Percentiles rank a stretch among this genome's conserved stretches.
phyloP scores from a whole-genome alignment of 345 rosid genomes.

The Gossypium ekmanianum region DNA sequence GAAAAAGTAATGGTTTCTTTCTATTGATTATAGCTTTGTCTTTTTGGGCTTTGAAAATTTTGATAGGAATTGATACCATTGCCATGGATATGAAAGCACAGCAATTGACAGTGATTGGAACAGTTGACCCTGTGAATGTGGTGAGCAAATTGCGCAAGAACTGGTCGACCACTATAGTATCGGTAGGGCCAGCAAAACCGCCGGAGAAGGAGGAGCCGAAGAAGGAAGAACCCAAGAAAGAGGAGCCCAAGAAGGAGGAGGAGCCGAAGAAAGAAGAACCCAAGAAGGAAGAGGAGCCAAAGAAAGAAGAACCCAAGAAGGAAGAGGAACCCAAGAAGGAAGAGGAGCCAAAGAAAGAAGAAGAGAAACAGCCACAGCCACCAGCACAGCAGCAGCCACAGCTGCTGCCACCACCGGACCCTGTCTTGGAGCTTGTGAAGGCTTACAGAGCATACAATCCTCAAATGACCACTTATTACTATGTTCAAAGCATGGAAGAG shows the following conservation, averaged over 20 bases:
- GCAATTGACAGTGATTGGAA: slow-evolving; percentile 70
- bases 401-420: slow-evolving; percentile 44
- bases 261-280: slow-evolving; percentile 39
- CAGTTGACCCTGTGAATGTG: slow-evolving; percentile 63
- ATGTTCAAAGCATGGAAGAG: slow-evolving; percentile 87
- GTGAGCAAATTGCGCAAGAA: slow-evolving; percentile 79
- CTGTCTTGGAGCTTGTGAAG: slow-evolving; percentile 65
- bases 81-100: slow-evolving; percentile 77
- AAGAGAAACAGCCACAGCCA: slow-evolving; percentile 21
- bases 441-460: slow-evolving; percentile 87
- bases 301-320: neutral
- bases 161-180: slow-evolving; percentile 63
- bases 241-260: slow-evolving; percentile 46
- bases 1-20: neutral
- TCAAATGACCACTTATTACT: slow-evolving; percentile 58
- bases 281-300: neutral
- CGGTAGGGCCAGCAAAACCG: slow-evolving; percentile 82
- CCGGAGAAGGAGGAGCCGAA: slow-evolving; percentile 65
- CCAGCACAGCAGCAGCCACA: slow-evolving; percentile 28
- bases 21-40: neutral
- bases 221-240: slow-evolving; percentile 57
- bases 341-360: neutral
- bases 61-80: slow-evolving; percentile 73
- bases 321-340: neutral
- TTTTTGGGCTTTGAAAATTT: neutral